Evolutionary conservation across 2,329 filamentous ascomycete genomes (phyloP), one percentile per base, ranked within the genome.

Genomic region (Pseudohalonectria lignicola): DNA sequence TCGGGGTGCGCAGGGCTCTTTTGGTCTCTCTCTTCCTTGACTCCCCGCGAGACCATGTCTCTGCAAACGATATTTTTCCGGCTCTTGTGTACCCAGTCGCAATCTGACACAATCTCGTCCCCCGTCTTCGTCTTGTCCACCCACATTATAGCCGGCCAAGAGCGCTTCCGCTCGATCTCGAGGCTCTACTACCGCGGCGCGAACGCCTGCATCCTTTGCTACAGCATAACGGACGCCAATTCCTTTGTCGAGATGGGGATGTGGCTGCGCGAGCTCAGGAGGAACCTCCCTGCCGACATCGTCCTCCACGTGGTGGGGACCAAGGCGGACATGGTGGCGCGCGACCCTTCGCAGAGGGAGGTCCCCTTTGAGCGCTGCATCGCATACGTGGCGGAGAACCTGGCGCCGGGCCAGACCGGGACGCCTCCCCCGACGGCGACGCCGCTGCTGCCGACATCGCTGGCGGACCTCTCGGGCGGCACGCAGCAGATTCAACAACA

Each of bases 291-390:
- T 3, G 62, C 79, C 42, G 83, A 88, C 48, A 79, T 93, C 37
- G 81, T 95, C 34, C 72, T 95, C 5, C 88, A 95, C 56, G 82
- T 95, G n/a, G 88, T 96, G 8, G 92, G 90, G 46, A 96, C 86
- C 10, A 94, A 94, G 57, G 80, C 83, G 43, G 90, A 98, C 59
- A 78, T 96, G 32, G 88, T 95, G 36, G 81, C 87, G 30, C 73
- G 82, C 49, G 86, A 95, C 45, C 87, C 90, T 5, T 70, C 72
- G 5, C 69, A 71, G 44, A 79, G 90, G 39, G 79, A 88, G 53
- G 86, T 98, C 5, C 86, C 88, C 16, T 96, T 96, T 56, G 90
- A 98, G 61, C 77, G 85, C 45, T 95, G 88, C 56, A 94, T 96
- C 53, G 86, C 86, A 34, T 98, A 95, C 60, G 86, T 95, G 29